Evolutionary conservation across 2,329 filamentous ascomycete genomes (phyloP).

Genomic region (Hortaea werneckii): DNA sequence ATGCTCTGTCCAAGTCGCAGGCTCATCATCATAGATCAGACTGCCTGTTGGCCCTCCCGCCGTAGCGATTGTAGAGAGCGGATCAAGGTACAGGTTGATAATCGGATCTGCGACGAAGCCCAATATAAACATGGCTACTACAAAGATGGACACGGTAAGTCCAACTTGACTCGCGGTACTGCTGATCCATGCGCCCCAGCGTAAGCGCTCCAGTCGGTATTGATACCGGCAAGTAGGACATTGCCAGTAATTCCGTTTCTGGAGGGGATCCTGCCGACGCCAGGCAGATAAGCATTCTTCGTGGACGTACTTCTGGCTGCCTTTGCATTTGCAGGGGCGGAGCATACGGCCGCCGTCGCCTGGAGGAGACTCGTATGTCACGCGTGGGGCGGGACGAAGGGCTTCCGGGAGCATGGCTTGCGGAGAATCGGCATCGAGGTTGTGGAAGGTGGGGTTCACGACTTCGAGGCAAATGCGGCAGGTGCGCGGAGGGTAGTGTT

Average conservation of each 20-base stretch:
- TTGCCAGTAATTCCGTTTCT: slow-evolving; percentile 66
- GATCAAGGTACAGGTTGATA: slow-evolving; percentile 78
- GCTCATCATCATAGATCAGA: slow-evolving; percentile 36
- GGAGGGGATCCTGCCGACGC: slow-evolving; percentile 62
- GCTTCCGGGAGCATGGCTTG: slow-evolving; percentile 42
- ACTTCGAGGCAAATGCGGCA: slow-evolving; percentile 86
- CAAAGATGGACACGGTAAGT: slow-evolving; percentile 62
- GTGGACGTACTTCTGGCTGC: slow-evolving; percentile 87
- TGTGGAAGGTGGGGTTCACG: slow-evolving; percentile 48
- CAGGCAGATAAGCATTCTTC: slow-evolving; percentile 79
- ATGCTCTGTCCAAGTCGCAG: slow-evolving; percentile 64
- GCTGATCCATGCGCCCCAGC: slow-evolving; percentile 55
- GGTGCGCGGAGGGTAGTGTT: slow-evolving; percentile 55
- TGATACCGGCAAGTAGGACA: slow-evolving; percentile 81
- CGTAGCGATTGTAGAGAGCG: slow-evolving; percentile 36
- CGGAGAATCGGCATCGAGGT: slow-evolving; percentile 34
- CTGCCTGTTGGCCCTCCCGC: slow-evolving; percentile 21
- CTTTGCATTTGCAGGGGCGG: slow-evolving; percentile 87
- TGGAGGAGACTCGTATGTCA: slow-evolving; percentile 55
- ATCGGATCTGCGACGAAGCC: slow-evolving; percentile 91
- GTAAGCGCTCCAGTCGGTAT: slow-evolving; percentile 69
- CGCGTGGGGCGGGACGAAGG: slow-evolving; percentile 46
- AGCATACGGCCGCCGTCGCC: slow-evolving; percentile 70
- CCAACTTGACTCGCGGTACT: slow-evolving; percentile 52
- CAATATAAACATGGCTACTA: slow-evolving; percentile 65